Percentiles rank a stretch among this genome's conserved stretches.
Evolutionary conservation across 768 basidiomycete genomes (phyloP).

Genomic region (Trametes villosa): DNA sequence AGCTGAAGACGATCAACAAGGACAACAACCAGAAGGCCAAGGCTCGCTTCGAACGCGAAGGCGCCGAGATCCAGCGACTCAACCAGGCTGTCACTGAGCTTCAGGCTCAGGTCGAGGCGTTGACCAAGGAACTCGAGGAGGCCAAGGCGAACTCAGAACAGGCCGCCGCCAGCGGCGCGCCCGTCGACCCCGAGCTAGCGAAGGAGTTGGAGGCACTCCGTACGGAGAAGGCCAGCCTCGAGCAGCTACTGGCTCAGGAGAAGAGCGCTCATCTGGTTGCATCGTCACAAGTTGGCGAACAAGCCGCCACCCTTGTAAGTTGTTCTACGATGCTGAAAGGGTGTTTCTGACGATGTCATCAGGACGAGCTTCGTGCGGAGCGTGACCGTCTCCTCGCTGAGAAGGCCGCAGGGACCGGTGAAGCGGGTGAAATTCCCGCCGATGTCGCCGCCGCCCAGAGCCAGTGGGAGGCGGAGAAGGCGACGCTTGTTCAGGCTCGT

Average conservation of each 20-base stretch:
- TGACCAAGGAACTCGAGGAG: slow-evolving; percentile 33
- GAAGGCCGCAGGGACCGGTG: slow-evolving; percentile 49
- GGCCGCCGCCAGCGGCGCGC: slow-evolving; percentile 17
- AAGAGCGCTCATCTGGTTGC: slow-evolving; percentile 30
- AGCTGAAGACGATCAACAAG: slow-evolving; percentile 21
- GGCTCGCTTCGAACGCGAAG: slow-evolving; percentile 24
- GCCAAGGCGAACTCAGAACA: slow-evolving; percentile 41
- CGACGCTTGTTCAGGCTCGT: slow-evolving; percentile 56
- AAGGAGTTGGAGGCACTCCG: slow-evolving; percentile 42
- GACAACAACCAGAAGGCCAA: slow-evolving; percentile 34
- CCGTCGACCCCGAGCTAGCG: slow-evolving; percentile 32
- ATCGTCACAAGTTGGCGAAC: slow-evolving; percentile 24
- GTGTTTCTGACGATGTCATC: background rate
- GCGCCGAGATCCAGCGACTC: slow-evolving; percentile 22
- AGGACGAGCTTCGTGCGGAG: slow-evolving; percentile 62
- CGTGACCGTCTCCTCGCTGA: slow-evolving; percentile 65
- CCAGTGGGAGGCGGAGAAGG: slow-evolving; percentile 64
- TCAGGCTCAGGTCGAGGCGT: slow-evolving; percentile 26
- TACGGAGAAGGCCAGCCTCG: slow-evolving; percentile 43
- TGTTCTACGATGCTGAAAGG: background rate
- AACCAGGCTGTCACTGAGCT: slow-evolving; percentile 26
- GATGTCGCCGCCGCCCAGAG: slow-evolving; percentile 33
- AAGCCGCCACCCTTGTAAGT: slow-evolving; percentile 40
- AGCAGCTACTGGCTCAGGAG: slow-evolving; percentile 44
- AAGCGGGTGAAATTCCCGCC: slow-evolving; percentile 28